A percentile compares a stretch with the other conserved stretches of the same genome.
phyloP scores from a whole-genome alignment of 2,329 filamentous ascomycete genomes.

The Fusarium coffeatum region DNA sequence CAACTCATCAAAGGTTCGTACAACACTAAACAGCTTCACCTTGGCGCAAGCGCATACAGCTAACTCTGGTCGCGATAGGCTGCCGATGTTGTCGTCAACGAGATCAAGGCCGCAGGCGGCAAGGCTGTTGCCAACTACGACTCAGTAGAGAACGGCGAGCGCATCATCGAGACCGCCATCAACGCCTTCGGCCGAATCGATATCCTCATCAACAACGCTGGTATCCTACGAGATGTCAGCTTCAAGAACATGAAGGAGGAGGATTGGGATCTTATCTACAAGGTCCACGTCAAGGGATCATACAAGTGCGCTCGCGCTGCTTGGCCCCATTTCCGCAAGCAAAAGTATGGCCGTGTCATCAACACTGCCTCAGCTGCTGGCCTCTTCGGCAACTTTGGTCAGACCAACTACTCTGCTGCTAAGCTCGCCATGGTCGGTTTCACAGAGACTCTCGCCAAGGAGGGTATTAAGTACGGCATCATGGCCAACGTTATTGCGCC shows the following conservation, averaged over 20 bases:
- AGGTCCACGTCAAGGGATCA: slow-evolving; percentile 90
- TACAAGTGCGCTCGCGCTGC: slow-evolving; percentile 96
- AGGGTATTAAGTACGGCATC: slow-evolving; percentile 98
- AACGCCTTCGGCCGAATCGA: slow-evolving; percentile 87
- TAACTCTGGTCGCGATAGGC: slow-evolving; percentile 63
- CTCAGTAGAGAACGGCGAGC: slow-evolving; percentile 90
- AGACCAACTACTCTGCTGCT: slow-evolving; percentile 96
- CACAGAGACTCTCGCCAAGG: slow-evolving; percentile 97
- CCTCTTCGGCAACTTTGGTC: slow-evolving; percentile 94
- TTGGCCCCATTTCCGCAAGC: slow-evolving; percentile 98
- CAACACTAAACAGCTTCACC: neutral
- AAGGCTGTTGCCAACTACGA: slow-evolving; percentile 99
- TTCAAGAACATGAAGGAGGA: slow-evolving; percentile 99
- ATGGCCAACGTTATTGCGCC: slow-evolving; percentile 94
- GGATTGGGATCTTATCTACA: slow-evolving; percentile 96
- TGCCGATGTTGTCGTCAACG: slow-evolving; percentile 83
- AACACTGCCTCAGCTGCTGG: slow-evolving; percentile 97
- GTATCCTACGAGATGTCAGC: slow-evolving; percentile 92
- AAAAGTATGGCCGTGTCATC: slow-evolving; percentile 97
- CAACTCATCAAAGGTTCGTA: slow-evolving; percentile 80
- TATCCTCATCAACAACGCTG: slow-evolving; percentile 96
- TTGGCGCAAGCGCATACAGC: slow-evolving; percentile 15
- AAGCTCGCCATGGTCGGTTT: slow-evolving; percentile 97
- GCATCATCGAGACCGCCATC: slow-evolving; percentile 91
- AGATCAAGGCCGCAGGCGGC: slow-evolving; percentile 88